Conservation (phyloP, 2,329 filamentous ascomycete species). For the Epichloe hybrida region DNA sequence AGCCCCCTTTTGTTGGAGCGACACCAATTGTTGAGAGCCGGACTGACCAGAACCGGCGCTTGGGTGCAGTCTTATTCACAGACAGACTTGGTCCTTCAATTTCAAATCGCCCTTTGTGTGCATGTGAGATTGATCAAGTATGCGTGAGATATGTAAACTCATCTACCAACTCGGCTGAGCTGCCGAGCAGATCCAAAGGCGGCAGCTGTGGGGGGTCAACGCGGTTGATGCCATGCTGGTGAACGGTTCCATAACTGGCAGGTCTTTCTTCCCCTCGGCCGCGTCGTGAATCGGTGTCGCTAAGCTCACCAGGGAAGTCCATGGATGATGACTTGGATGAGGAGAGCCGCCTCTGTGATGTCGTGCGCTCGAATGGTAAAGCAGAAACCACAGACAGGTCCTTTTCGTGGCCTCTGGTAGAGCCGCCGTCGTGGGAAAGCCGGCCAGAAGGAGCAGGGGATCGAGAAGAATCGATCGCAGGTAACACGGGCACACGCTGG, state of each 20-base stretch:
- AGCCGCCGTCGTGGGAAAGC: conserved; percentile 5
- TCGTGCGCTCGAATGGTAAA: conserved; percentile 44
- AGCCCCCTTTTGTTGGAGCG: background rate
- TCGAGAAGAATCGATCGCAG: background rate
- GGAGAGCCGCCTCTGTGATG: conserved; percentile 38
- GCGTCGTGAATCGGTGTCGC: conserved; percentile 25
- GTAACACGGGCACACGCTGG: conserved; percentile 8
- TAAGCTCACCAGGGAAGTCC: conserved; percentile 32
- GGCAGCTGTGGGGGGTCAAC: conserved; percentile 32
- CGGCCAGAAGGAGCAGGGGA: conserved; percentile 9
- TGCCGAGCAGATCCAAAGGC: conserved; percentile 34
- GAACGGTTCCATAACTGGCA: conserved; percentile 42
- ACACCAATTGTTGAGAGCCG: background rate
- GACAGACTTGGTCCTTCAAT: too few relatives aligned
- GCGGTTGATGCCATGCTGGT: conserved; percentile 42
- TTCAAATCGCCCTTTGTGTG: too few relatives aligned
- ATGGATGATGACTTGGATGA: conserved; percentile 40
- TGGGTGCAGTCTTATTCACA: too few relatives aligned
- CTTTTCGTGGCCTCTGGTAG: conserved; percentile 2
- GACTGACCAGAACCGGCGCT: too few relatives aligned
- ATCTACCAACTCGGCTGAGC: conserved; percentile 43
- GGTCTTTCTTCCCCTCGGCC: conserved; percentile 30
- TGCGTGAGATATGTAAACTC: conserved; percentile 11
- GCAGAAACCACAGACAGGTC: conserved; percentile 12
- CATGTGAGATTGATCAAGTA: background rate